phyloP scores from a whole-genome alignment of 257 asterid species.

The Cordia subcordata region DNA sequence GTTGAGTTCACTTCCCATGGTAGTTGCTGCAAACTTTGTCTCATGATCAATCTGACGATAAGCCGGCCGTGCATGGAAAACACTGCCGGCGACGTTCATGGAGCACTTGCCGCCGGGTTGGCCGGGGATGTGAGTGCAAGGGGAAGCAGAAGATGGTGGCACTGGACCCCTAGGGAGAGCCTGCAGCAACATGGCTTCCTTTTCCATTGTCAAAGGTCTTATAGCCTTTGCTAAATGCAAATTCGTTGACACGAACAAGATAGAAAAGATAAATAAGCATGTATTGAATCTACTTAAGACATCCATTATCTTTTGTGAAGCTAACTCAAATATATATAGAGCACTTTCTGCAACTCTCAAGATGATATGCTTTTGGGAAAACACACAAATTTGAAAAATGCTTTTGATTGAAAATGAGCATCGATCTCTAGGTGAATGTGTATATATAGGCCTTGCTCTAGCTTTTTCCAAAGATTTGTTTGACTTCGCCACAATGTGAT shows the following conservation, averaged over 20 bases:
- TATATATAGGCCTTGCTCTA: constrained; percentile 13
- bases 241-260: background rate
- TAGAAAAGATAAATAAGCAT: constrained; percentile 14
- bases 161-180: constrained; percentile 50
- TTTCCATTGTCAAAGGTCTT: constrained; percentile 26
- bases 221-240: constrained; percentile 25
- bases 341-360: background rate
- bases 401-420: background rate
- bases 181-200: constrained; percentile 6
- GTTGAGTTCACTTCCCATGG: background rate
- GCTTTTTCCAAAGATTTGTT: background rate
- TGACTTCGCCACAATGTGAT: constrained; percentile 9
- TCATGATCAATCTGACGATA: background rate
- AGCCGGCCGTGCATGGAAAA: background rate
- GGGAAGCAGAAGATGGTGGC: constrained; percentile 35
- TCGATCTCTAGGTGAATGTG: background rate
- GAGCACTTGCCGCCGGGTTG: constrained; percentile 26
- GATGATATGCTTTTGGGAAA: background rate
- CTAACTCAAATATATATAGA: no score
- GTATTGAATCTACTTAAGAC: constrained; percentile 4
- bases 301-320: constrained; percentile 23
- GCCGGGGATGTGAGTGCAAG: constrained; percentile 54
- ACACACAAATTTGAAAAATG: background rate
- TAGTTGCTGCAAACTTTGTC: background rate
- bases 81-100: background rate